phyloP scores from a whole-genome alignment of 176 grass and related monocot genomes.

The Rhynchospora breviuscula region DNA sequence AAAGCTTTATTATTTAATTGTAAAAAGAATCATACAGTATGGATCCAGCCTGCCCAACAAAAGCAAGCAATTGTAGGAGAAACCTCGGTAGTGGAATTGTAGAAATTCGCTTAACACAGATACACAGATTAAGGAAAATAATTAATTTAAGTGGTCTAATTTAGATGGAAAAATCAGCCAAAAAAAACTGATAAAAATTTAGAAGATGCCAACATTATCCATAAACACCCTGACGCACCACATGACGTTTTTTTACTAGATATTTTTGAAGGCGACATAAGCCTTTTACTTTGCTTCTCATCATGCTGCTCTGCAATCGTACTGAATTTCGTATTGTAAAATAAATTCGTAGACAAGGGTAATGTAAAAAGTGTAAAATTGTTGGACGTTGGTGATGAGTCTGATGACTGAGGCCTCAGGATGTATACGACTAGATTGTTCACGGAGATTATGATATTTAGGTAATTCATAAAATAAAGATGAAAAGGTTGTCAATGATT shows the following conservation, averaged over 20 bases:
- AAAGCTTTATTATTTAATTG: too few species aligned
- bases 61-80: too few species aligned
- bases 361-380: neutral
- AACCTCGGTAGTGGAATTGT: too few species aligned
- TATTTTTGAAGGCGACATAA: neutral
- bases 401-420: too few species aligned
- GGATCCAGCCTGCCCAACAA: too few species aligned
- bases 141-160: too few species aligned
- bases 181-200: neutral
- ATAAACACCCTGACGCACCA: neutral
- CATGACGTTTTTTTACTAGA: slow-evolving; percentile 2
- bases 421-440: neutral
- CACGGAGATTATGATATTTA: neutral
- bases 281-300: neutral
- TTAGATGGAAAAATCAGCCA: neutral
- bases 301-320: neutral
- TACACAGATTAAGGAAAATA: too few species aligned
- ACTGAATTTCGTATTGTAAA: neutral
- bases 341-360: neutral
- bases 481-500: neutral
- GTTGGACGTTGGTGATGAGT: neutral
- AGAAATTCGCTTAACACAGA: too few species aligned
- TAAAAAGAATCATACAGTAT: too few species aligned
- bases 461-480: neutral
- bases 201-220: neutral